Evolutionary conservation across 495 filamentous ascomycete genomes (phyloP), one percentile per base, ranked within the genome.

Genomic region (Neurospora sp.): DNA sequence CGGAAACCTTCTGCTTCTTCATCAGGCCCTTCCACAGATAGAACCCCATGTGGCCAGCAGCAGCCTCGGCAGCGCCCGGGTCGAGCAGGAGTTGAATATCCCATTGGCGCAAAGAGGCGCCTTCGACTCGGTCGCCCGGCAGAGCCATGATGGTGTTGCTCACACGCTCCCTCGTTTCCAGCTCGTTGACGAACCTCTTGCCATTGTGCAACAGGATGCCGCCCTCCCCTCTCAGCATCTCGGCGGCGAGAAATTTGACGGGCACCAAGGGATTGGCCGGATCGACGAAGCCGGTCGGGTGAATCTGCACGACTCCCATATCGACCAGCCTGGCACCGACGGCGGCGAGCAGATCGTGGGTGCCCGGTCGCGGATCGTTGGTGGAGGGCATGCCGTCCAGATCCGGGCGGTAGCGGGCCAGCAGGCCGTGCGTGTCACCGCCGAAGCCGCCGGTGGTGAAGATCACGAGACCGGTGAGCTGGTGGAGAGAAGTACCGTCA

Each of bases 231-330:
- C 88, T 77, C 39, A 90, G 76, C 68, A 88, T 81, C 77, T 90
- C 88, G 0, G 88, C 88, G 0, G 88, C 88, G n/a, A 90, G 82
- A 74, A 90, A 87, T 77, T 90, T 89, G 40, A 88, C 79, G 41
- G 76, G 73, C 8, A 77, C 73, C 1, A 40, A 14, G 4, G 81
- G 77, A 53, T 77, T 74, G 10, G 77, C 88, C 27, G 91, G 90
- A 78, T 93, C 91, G 4, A 93, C 85, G 68, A 94, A 89, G 69
- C 91, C 90, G 3, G 92, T 93, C 5, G 92, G 92, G 77, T 89
- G 87, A 27, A 89, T 82, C 77, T 89, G 87, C 14, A 89, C 86
- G 71, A 27, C 22, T 27, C 22, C 22, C 88, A 90, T 89, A 72
- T 90, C 88, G 12, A 89, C 78, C 37, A 89, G 77, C 35, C 76